These are phyloP conservation scores for Jackrogersella minutella DNA, from an alignment of 495 filamentous ascomycete species.

Conservation along the genomic window DNA sequence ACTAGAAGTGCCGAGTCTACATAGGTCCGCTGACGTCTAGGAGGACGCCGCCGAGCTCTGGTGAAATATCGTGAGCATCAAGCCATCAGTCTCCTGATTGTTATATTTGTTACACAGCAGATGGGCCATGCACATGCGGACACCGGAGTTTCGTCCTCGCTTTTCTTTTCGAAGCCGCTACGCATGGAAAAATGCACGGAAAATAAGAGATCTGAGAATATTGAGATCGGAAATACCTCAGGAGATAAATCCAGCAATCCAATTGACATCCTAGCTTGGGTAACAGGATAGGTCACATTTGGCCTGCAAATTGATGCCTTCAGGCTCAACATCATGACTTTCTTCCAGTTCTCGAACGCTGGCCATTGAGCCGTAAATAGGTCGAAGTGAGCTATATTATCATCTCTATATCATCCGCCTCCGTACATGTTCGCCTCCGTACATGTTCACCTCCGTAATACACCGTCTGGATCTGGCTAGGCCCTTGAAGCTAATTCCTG, in stretches of 20 bases:
- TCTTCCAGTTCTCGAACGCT: neutral
- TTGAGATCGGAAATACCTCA: slow-evolving; percentile 1
- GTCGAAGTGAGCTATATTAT: neutral
- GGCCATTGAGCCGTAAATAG: slow-evolving; percentile 6
- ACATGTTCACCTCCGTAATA: neutral
- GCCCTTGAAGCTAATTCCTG: slow-evolving; percentile 14
- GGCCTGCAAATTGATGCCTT: neutral
- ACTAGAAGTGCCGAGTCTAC: slow-evolving; percentile 13
- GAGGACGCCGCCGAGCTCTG: slow-evolving; percentile 5
- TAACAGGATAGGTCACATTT: neutral
- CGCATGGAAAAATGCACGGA: slow-evolving; percentile 3
- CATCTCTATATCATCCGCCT: neutral
- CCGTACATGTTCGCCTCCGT: neutral
- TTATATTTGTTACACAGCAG: slow-evolving; percentile 25
- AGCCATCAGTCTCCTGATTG: neutral
- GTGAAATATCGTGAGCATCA: slow-evolving; percentile 11
- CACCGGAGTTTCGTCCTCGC: slow-evolving; percentile 16
- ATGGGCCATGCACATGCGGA: neutral
- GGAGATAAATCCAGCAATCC: neutral
- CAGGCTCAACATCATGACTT: neutral
- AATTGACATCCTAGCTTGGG: neutral
- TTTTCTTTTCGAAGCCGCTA: neutral
- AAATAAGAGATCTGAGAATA: neutral
- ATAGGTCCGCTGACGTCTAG: neutral
- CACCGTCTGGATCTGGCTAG: slow-evolving; percentile 26